These are phyloP conservation scores for Pseudogymnoascus sp. DNA, from an alignment of 2,329 filamentous ascomycete genomes.

Conservation along the genomic window DNA sequence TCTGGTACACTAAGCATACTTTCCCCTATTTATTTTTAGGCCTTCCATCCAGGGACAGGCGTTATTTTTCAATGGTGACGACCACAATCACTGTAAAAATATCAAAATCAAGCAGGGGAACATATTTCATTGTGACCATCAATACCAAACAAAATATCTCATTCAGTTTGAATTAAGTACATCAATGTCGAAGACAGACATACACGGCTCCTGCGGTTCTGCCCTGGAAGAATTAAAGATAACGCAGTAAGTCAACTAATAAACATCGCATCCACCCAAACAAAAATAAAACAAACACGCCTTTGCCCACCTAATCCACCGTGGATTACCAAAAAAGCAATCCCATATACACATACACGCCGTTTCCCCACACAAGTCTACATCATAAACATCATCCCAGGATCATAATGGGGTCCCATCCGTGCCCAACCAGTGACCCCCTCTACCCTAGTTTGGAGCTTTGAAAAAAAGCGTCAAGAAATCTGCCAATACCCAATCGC, in stretches of 20 bases:
- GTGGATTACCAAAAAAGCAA: slow-evolving; percentile 5
- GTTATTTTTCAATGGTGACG: neutral
- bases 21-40: neutral
- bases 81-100: neutral
- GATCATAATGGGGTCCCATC: slow-evolving; percentile 6
- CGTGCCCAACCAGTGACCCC: slow-evolving; percentile 4
- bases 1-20: neutral
- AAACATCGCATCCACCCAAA: neutral
- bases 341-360: slow-evolving; percentile 7
- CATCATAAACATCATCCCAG: slow-evolving; percentile 7
- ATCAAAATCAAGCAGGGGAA: neutral
- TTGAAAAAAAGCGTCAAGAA: neutral
- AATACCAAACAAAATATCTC: slow-evolving; percentile 1
- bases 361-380: slow-evolving; percentile 1
- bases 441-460: slow-evolving; percentile 4
- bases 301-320: slow-evolving; percentile 6
- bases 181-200: neutral
- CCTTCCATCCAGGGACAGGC: neutral
- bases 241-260: neutral
- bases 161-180: neutral
- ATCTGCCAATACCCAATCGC: neutral
- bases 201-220: neutral
- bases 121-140: neutral
- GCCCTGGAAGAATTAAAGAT: slow-evolving; percentile 2
- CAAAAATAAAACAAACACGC: slow-evolving; percentile 4